Evolutionary conservation across 306 rosid species (phyloP).

Genomic region (Quercus agrifolia): DNA sequence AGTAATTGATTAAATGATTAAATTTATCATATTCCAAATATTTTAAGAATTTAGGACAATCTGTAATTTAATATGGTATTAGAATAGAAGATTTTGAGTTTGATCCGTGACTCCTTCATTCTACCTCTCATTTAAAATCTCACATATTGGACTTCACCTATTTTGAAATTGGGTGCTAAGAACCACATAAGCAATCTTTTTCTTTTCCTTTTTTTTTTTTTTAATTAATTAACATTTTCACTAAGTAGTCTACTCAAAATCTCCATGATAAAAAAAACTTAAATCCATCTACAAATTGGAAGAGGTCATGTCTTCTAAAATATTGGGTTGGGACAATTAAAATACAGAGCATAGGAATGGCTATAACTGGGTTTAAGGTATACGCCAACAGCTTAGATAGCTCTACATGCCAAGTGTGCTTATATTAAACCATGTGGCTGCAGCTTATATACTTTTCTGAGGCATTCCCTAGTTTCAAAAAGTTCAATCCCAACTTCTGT

Average conservation of each 20-base stretch:
- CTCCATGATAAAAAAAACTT: not conserved
- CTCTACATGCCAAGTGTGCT: not conserved
- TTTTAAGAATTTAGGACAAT: too few relatives aligned
- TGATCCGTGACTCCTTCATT: too few relatives aligned
- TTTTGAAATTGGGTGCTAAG: too few relatives aligned
- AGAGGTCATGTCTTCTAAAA: not conserved
- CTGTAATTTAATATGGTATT: too few relatives aligned
- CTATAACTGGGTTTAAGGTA: not conserved
- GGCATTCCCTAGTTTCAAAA: not conserved
- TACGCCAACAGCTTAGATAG: too few relatives aligned
- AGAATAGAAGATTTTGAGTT: too few relatives aligned
- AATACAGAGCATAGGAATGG: not conserved
- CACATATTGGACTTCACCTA: too few relatives aligned
- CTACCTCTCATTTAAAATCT: too few relatives aligned
- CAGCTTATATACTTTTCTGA: not conserved
- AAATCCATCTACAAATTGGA: not conserved
- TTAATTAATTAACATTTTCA: not conserved
- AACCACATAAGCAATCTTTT: too few relatives aligned
- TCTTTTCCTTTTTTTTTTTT: not conserved
- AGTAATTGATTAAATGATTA: too few relatives aligned
- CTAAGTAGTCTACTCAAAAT: not conserved
- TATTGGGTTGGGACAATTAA: not conserved
- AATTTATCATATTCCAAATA: too few relatives aligned
- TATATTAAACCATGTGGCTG: not conserved
- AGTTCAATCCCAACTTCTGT: not conserved